These are phyloP conservation scores for Psilocybe tampanensis DNA, from an alignment of 768 basidiomycete species.

Conservation along the genomic window DNA sequence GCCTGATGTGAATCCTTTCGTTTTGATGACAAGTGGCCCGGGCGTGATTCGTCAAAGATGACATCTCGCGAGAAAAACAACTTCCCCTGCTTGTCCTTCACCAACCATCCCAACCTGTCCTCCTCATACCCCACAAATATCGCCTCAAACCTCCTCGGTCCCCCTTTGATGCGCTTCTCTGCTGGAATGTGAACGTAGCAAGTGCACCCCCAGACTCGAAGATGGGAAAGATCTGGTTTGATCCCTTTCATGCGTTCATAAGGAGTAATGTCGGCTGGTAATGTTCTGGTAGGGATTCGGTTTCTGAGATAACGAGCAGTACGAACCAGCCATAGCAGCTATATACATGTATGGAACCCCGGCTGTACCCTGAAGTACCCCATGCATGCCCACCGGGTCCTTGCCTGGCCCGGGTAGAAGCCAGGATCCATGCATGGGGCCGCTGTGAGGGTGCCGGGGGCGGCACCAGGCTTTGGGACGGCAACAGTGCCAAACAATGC, in stretches of 20 bases:
- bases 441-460: no score
- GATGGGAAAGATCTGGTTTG: constrained; percentile 29
- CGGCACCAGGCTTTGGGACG: no score
- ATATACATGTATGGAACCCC: no score
- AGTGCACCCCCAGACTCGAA: constrained; percentile 31
- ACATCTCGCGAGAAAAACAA: constrained; percentile 29
- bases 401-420: no score
- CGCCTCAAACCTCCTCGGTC: constrained; percentile 11
- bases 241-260: constrained; percentile 16
- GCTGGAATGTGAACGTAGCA: constrained; percentile 23
- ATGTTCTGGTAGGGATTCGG: constrained; percentile 22
- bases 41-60: constrained; percentile 26
- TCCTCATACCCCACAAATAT: constrained; percentile 28
- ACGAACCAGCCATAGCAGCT: no score
- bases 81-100: constrained; percentile 17
- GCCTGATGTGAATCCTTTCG: neutral
- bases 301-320: constrained; percentile 24
- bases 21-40: constrained; percentile 12
- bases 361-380: no score
- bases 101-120: constrained; percentile 22
- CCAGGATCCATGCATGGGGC: no score
- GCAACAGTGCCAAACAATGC: no score
- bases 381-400: no score
- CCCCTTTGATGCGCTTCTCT: constrained; percentile 20
- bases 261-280: constrained; percentile 21